Evolutionary conservation across 1,284 basidiomycete genomes (phyloP).

Genomic region (Leccinum pallidistipes): DNA sequence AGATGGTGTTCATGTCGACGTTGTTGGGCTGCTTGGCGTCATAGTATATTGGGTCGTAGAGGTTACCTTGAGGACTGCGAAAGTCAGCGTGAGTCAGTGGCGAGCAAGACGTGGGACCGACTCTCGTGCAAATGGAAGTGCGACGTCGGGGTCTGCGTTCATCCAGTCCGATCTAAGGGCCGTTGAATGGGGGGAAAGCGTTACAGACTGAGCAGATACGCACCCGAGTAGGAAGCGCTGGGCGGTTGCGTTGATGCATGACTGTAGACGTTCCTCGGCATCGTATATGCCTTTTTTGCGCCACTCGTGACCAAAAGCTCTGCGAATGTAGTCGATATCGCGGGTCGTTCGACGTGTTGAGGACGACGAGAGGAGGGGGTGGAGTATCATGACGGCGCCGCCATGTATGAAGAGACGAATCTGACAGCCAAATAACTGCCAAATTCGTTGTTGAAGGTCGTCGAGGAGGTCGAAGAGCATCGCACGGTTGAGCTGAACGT

Average conservation of each 20-base stretch:
- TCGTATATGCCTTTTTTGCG: slow-evolving; percentile 45
- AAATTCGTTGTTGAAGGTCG: slow-evolving; percentile 49
- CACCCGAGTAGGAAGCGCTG: slow-evolving; percentile 47
- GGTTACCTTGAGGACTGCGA: slow-evolving; percentile 36
- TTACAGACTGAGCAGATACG: background rate
- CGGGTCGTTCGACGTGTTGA: slow-evolving; percentile 51
- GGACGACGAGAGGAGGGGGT: slow-evolving; percentile 43
- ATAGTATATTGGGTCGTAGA: slow-evolving; percentile 59
- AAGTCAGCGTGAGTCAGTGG: slow-evolving; percentile 13
- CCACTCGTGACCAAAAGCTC: slow-evolving; percentile 59
- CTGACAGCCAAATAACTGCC: slow-evolving; percentile 43
- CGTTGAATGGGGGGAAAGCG: slow-evolving; percentile 1
- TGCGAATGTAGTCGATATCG: slow-evolving; percentile 63
- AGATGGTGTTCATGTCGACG: slow-evolving; percentile 56
- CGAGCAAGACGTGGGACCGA: slow-evolving; percentile 38
- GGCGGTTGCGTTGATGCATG: slow-evolving; percentile 59
- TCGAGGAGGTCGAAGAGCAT: slow-evolving; percentile 46
- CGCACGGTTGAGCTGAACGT: slow-evolving; percentile 35
- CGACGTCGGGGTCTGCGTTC: slow-evolving; percentile 68
- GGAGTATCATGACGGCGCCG: slow-evolving; percentile 68
- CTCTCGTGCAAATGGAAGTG: slow-evolving; percentile 61
- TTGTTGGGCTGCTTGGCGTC: slow-evolving; percentile 52
- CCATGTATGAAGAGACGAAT: slow-evolving; percentile 65
- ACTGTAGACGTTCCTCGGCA: slow-evolving; percentile 50
- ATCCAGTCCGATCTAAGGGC: slow-evolving; percentile 58